These are phyloP conservation scores for Erodium chrysanthum DNA, from an alignment of 441 rosid genomes.

Conservation along the genomic window DNA sequence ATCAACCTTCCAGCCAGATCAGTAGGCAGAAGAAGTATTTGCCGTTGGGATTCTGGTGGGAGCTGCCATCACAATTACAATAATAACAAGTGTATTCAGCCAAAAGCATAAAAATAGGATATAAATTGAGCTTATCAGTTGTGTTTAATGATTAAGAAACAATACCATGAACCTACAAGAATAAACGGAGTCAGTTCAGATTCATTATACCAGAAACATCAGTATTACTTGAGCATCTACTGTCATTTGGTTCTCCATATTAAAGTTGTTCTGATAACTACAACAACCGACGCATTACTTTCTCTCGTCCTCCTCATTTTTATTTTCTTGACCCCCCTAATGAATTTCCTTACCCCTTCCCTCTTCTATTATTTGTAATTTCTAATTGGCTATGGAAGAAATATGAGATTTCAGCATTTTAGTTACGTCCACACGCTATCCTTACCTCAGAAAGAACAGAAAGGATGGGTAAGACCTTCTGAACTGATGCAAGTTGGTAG, in stretches of 20 bases:
- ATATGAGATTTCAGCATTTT: neutral
- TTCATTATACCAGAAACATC: too few species aligned
- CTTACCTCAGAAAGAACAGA: slow-evolving; percentile 71
- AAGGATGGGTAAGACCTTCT: slow-evolving; percentile 56
- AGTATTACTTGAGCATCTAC: too few species aligned
- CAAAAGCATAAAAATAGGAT: neutral
- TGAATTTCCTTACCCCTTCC: too few species aligned
- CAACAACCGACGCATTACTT: too few species aligned
- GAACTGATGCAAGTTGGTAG: slow-evolving; percentile 46
- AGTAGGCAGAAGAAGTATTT: slow-evolving; percentile 58
- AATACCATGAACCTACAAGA: too few species aligned
- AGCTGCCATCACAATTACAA: slow-evolving; percentile 36
- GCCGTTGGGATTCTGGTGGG: slow-evolving; percentile 68
- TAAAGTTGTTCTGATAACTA: too few species aligned
- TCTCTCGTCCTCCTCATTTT: too few species aligned
- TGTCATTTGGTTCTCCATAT: too few species aligned
- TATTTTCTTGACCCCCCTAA: too few species aligned
- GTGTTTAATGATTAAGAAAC: too few species aligned
- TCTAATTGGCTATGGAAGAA: neutral
- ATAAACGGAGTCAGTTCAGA: too few species aligned
- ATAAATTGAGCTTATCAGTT: too few species aligned
- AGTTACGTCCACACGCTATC: neutral
- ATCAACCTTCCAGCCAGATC: slow-evolving; percentile 64
- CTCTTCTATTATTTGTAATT: neutral
- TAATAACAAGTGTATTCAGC: neutral